Conservation (phyloP, 2,329 filamentous ascomycete species). For the Claviceps maximensis region DNA sequence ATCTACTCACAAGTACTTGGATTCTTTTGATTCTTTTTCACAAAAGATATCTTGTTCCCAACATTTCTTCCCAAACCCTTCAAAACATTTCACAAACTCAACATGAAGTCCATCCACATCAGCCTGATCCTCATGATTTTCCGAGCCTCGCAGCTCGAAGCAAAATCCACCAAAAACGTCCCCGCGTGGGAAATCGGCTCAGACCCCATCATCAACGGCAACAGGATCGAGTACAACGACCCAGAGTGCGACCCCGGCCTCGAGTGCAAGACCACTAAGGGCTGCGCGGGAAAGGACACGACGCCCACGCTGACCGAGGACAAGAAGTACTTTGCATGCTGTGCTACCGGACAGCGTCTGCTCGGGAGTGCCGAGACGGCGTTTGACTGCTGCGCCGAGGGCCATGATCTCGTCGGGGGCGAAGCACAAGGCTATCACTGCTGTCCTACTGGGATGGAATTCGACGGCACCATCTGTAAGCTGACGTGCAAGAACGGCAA, state of each 20-base stretch:
- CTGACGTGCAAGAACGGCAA: slow-evolving; percentile 8
- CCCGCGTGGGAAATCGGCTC: slow-evolving; percentile 6
- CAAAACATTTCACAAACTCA: too few relatives aligned
- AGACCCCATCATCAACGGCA: slow-evolving; percentile 5
- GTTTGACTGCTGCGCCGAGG: slow-evolving; percentile 10
- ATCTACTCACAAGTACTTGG: background rate
- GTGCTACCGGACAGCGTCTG: slow-evolving; percentile 4
- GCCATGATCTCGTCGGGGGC: slow-evolving; percentile 8
- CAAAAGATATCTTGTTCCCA: too few relatives aligned
- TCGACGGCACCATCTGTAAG: slow-evolving; percentile 8
- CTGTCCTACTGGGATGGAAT: slow-evolving; percentile 8
- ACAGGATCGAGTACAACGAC: slow-evolving; percentile 7
- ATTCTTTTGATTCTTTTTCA: too few relatives aligned
- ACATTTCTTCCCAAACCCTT: too few relatives aligned
- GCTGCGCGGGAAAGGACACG: background rate
- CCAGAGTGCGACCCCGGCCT: slow-evolving; percentile 6
- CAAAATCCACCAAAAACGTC: slow-evolving; percentile 6
- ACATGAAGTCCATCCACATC: slow-evolving; percentile 1
- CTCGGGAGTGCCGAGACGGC: slow-evolving; percentile 8
- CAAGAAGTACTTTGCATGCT: slow-evolving; percentile 8
- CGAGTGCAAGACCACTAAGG: slow-evolving; percentile 1
- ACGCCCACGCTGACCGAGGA: slow-evolving; percentile 6
- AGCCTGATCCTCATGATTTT: slow-evolving; percentile 1
- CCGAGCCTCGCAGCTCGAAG: slow-evolving; percentile 4
- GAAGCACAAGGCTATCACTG: slow-evolving; percentile 8